A percentile compares a stretch with the other conserved stretches of the same genome.
phyloP scores from a whole-genome alignment of 2,329 filamentous ascomycete genomes.

The Teratosphaeria viscida region DNA sequence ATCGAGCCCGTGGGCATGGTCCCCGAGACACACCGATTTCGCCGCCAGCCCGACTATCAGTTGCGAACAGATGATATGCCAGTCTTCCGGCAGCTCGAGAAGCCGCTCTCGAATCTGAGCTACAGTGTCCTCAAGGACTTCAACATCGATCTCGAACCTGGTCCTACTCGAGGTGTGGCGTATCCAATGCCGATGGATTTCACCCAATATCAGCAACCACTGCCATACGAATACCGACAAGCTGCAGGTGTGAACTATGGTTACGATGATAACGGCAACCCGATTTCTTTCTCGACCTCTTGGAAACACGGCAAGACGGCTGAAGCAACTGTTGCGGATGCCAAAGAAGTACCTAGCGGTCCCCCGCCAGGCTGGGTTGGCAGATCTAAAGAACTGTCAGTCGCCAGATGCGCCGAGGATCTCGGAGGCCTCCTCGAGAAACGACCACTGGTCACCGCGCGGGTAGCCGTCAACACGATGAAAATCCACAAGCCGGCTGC shows the following conservation, averaged over 20 bases:
- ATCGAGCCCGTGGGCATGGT: conserved; percentile 44
- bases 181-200: conserved; percentile 21
- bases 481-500: conserved; percentile 34
- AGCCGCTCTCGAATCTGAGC: conserved; percentile 58
- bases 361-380: conserved; percentile 35
- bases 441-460: conserved; percentile 77
- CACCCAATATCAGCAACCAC: conserved; percentile 19
- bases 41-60: conserved; percentile 78
- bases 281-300: conserved; percentile 41
- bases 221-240: conserved; percentile 67
- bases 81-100: conserved; percentile 60
- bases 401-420: conserved; percentile 20
- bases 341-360: conserved; percentile 49
- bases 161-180: conserved; percentile 57
- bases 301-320: conserved; percentile 17
- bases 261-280: conserved; percentile 46
- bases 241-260: conserved; percentile 64
- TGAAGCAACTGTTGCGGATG: conserved; percentile 51
- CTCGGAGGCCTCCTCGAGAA: conserved; percentile 57
- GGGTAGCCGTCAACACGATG: conserved; percentile 67
- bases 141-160: conserved; percentile 53
- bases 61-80: conserved; percentile 26
- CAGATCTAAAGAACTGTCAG: conserved; percentile 32
- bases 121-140: conserved; percentile 53
- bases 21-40: conserved; percentile 74